Percentiles rank a stretch among this genome's conserved stretches.
These are phyloP conservation scores for Pilobolus umbonatus DNA, from an alignment of 192 early-diverging fungal genomes.

Conservation along the genomic window DNA sequence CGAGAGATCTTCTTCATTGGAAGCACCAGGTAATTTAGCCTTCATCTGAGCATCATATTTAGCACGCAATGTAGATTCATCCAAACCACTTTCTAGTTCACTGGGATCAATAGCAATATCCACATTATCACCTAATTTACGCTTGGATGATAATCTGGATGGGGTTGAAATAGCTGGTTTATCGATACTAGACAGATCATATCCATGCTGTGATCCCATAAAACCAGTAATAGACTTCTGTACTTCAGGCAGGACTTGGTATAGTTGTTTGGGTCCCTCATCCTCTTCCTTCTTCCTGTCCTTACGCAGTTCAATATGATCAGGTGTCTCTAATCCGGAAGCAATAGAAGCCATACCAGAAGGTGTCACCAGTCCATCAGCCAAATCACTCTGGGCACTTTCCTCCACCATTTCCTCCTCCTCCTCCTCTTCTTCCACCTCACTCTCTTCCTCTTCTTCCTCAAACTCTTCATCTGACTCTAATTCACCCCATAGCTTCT, in stretches of 20 bases:
- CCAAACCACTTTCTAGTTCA: constrained; percentile 73
- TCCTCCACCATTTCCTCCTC: constrained; percentile 65
- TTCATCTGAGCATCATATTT: constrained; percentile 73
- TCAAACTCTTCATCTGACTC: constrained; percentile 61
- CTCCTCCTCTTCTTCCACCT: constrained; percentile 61
- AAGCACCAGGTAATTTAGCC: constrained; percentile 39
- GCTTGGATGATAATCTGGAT: constrained; percentile 37
- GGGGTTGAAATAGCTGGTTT: constrained; percentile 45
- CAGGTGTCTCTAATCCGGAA: constrained; percentile 78
- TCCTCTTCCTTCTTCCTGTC: constrained; percentile 45
- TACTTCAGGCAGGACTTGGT: constrained; percentile 83
- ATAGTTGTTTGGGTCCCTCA: constrained; percentile 57
- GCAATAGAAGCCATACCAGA: constrained; percentile 71
- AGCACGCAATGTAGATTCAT: constrained; percentile 67
- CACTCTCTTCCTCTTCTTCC: constrained; percentile 26
- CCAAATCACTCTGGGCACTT: constrained; percentile 42
- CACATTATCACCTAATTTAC: constrained; percentile 61
- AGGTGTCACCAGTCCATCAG: constrained; percentile 79
- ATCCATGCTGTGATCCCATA: constrained; percentile 93
- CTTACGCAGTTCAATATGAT: constrained; percentile 86
- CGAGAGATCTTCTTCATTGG: constrained; percentile 69
- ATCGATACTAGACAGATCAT: constrained; percentile 62
- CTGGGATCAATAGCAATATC: constrained; percentile 87
- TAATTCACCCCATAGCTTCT: constrained; percentile 86
- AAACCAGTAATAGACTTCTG: constrained; percentile 68